Evolutionary conservation across 208 protist genomes (phyloP).

Genomic region (Crithidia fasciculata): DNA sequence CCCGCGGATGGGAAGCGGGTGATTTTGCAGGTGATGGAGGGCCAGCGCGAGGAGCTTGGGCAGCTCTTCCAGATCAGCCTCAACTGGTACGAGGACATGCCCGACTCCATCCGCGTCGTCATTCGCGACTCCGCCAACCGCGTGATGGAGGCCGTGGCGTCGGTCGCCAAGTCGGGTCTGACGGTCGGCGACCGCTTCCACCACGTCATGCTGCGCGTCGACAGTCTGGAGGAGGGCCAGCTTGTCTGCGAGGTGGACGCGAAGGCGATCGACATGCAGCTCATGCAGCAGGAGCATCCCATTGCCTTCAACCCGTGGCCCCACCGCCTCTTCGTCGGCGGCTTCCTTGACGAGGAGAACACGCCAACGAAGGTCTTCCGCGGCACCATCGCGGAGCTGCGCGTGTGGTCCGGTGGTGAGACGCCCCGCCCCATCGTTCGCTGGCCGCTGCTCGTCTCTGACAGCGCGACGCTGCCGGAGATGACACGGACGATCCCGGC

Average conservation of each 20-base stretch:
- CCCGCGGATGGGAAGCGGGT: constrained; percentile 56
- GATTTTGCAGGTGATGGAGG: constrained; percentile 85
- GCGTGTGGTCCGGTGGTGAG: constrained; percentile 68
- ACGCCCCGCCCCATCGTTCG: constrained; percentile 53
- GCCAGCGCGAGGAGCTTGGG: constrained; percentile 73
- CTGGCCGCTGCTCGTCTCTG: constrained; percentile 77
- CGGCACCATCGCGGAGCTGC: constrained; percentile 78
- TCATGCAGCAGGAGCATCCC: constrained; percentile 88
- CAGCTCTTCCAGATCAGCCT: constrained; percentile 86
- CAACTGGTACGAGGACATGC: constrained; percentile 80
- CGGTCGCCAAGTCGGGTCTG: constrained; percentile 30
- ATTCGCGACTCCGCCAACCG: constrained; percentile 84
- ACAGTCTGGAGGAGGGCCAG: constrained; percentile 81
- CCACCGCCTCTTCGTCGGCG: constrained; percentile 87
- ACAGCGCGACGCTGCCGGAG: constrained; percentile 62
- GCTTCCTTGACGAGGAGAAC: constrained; percentile 79
- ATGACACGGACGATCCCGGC: constrained; percentile 70
- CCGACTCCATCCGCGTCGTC: constrained; percentile 69
- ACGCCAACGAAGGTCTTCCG: constrained; percentile 63
- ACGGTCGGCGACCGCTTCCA: constrained; percentile 56
- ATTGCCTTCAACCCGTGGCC: constrained; percentile 89
- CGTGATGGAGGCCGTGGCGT: constrained; percentile 80
- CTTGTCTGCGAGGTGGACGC: constrained; percentile 79
- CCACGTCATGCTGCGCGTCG: constrained; percentile 77
- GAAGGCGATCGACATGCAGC: constrained; percentile 45